phyloP scores from a whole-genome alignment of 306 rosid genomes.

The Adenanthera pavonina region DNA sequence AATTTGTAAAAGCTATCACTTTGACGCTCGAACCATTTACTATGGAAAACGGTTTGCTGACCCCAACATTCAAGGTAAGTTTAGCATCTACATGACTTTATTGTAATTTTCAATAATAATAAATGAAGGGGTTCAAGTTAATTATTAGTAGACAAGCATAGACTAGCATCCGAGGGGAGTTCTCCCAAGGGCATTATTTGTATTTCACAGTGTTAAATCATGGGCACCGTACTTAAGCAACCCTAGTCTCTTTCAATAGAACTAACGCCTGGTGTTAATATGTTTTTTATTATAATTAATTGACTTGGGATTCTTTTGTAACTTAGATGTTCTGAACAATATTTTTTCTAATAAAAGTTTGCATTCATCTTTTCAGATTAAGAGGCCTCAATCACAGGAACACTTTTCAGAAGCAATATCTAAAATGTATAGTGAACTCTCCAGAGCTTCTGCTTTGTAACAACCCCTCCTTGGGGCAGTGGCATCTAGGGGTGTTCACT shows the following conservation, averaged over 20 bases:
- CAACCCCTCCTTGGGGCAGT: neutral
- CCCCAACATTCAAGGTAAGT: slow-evolving; percentile 95
- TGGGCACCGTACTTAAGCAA: too few species aligned
- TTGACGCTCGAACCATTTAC: slow-evolving; percentile 82
- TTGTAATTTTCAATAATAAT: slow-evolving; percentile 7
- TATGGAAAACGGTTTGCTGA: slow-evolving; percentile 83
- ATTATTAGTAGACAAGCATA: neutral
- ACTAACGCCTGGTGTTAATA: too few species aligned
- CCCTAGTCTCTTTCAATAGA: too few species aligned
- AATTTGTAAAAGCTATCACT: slow-evolving; percentile 80
- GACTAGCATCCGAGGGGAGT: too few species aligned
- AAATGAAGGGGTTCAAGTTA: neutral
- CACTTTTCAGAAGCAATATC: slow-evolving; percentile 72
- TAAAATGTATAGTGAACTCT: slow-evolving; percentile 76
- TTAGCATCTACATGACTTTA: slow-evolving; percentile 8
- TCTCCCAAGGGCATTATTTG: too few species aligned
- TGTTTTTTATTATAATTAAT: neutral
- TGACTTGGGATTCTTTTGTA: neutral
- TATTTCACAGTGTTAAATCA: too few species aligned
- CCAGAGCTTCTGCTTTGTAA: slow-evolving; percentile 39
- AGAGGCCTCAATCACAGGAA: slow-evolving; percentile 94
- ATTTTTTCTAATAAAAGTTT: neutral
- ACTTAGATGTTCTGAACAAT: neutral
- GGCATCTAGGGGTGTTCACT: too few species aligned
- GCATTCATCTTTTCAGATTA: slow-evolving; percentile 61